Conservation (phyloP, 148 eudicot genomes). For the Spergularia bocconei region DNA sequence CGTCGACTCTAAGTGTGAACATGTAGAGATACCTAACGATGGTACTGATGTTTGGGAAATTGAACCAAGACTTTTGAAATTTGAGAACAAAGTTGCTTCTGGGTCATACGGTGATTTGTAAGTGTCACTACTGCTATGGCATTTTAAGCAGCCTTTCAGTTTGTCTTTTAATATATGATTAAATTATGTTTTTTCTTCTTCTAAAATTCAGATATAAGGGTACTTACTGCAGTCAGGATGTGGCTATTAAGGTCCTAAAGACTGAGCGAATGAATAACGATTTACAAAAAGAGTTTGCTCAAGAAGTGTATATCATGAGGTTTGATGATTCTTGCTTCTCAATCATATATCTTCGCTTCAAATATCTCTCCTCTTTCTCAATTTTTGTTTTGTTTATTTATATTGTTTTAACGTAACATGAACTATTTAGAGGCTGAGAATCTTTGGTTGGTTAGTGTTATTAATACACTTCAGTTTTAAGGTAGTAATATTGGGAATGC, state of each 20-base stretch:
- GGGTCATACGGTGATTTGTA: constrained; percentile 99
- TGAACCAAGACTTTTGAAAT: constrained; percentile 70
- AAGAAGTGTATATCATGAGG: constrained; percentile 99
- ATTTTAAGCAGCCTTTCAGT: not conserved
- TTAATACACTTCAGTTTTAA: not conserved
- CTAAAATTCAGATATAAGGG: constrained; percentile 85
- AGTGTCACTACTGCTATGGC: constrained; percentile 31
- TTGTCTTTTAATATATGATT: not conserved
- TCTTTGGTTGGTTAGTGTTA: not conserved
- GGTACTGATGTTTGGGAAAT: constrained; percentile 99
- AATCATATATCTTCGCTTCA: not conserved
- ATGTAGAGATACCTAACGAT: constrained; percentile 80
- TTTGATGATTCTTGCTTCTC: constrained; percentile 20
- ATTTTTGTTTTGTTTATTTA: not conserved
- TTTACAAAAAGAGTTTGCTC: constrained; percentile 91
- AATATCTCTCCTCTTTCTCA: not conserved
- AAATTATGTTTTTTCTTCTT: not conserved
- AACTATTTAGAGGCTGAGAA: not conserved
- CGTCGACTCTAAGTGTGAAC: constrained; percentile 44
- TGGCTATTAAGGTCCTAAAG: constrained; percentile 91
- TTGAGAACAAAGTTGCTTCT: constrained; percentile 84
- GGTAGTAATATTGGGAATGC: too few relatives aligned
- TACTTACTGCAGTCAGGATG: constrained; percentile 91
- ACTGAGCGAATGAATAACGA: constrained; percentile 76
- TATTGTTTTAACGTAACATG: not conserved